phyloP scores from a whole-genome alignment of 148 eudicot genomes.

The Persicaria tinctoria region DNA sequence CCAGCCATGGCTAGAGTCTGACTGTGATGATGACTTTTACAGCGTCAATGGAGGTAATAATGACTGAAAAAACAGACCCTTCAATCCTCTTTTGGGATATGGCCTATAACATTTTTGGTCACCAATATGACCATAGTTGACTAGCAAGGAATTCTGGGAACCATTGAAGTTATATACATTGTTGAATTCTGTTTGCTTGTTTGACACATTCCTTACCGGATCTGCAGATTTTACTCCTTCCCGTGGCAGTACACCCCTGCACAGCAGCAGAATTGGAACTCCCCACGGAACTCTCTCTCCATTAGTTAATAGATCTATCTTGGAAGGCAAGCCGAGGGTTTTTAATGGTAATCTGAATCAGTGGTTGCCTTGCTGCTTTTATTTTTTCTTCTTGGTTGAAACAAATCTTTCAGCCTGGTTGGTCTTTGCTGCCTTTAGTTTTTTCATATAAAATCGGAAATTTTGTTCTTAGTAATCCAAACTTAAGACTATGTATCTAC shows the following conservation, averaged over 20 bases:
- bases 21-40: slow-evolving; percentile 78
- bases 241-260: slow-evolving; percentile 18
- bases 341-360: slow-evolving; percentile 4
- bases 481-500: neutral
- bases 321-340: neutral
- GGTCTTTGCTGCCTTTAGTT: neutral
- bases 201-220: neutral
- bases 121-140: neutral
- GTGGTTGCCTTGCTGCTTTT: neutral
- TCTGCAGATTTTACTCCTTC: slow-evolving; percentile 19
- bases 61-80: neutral
- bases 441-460: neutral
- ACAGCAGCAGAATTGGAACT: slow-evolving; percentile 11
- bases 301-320: slow-evolving; percentile 10
- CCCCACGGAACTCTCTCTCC: slow-evolving; percentile 5
- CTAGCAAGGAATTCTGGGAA: neutral
- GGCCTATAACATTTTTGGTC: neutral
- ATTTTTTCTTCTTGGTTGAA: neutral
- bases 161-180: neutral
- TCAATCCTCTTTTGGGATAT: neutral
- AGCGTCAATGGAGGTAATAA: slow-evolving; percentile 87
- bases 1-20: slow-evolving; percentile 85
- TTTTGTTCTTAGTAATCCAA: neutral
- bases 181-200: neutral
- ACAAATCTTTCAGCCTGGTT: neutral